Conservation (phyloP, 2,329 filamentous ascomycete species). For the Cryphonectria naterciae region DNA sequence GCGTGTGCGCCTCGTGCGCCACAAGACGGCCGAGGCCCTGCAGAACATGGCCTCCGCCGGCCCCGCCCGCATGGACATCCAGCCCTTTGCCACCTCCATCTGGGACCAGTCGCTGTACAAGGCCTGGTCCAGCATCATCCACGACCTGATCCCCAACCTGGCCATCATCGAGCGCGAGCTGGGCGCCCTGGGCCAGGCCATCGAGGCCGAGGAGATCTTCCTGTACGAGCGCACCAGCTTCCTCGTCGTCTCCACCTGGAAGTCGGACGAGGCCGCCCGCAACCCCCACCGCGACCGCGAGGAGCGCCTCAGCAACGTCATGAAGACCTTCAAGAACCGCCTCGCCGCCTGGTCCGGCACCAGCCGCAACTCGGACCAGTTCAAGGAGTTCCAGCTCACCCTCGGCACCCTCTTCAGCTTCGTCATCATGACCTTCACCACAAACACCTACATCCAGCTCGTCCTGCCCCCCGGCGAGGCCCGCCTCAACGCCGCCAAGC, state of each 20-base stretch:
- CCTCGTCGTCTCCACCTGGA: slow-evolving; percentile 92
- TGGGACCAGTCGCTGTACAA: slow-evolving; percentile 99
- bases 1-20: slow-evolving; percentile 74
- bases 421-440: slow-evolving; percentile 93
- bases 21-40: slow-evolving; percentile 66
- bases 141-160: slow-evolving; percentile 95
- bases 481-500: slow-evolving; percentile 84
- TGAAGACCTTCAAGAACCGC: slow-evolving; percentile 96
- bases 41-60: slow-evolving; percentile 43
- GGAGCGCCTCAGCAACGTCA: slow-evolving; percentile 92
- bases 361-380: slow-evolving; percentile 80
- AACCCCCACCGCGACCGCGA: slow-evolving; percentile 94
- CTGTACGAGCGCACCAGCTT: slow-evolving; percentile 96
- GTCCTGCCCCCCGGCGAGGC: slow-evolving; percentile 90
- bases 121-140: slow-evolving; percentile 97
- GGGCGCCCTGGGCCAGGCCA: slow-evolving; percentile 77
- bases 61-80: slow-evolving; percentile 63
- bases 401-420: slow-evolving; percentile 80
- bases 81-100: slow-evolving; percentile 93
- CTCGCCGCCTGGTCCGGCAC: slow-evolving; percentile 76
- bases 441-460: slow-evolving; percentile 95
- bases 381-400: slow-evolving; percentile 80
- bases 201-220: slow-evolving; percentile 91
- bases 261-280: slow-evolving; percentile 70
- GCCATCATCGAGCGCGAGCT: slow-evolving; percentile 86